These are phyloP conservation scores for Suillus cothurnatus DNA, from an alignment of 768 basidiomycete species.

Conservation along the genomic window DNA sequence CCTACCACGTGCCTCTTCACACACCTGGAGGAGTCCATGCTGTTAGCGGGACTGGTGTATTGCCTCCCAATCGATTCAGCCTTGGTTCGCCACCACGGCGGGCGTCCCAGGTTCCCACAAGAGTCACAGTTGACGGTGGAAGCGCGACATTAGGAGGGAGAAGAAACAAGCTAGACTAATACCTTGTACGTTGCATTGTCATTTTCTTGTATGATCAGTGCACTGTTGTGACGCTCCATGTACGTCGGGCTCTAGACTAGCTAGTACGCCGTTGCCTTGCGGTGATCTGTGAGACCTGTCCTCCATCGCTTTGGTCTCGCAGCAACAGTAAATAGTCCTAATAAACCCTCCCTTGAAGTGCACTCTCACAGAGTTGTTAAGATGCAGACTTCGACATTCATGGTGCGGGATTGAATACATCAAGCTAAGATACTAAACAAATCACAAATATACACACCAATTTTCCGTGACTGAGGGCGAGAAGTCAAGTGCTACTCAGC, in stretches of 20 bases:
- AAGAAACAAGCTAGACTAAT: conserved; percentile 8
- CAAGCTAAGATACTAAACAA: not conserved
- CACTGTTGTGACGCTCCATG: not conserved
- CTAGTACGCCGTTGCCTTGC: not conserved
- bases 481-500: conserved; percentile 2
- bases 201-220: not conserved
- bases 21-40: conserved; percentile 29
- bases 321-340: too few species aligned
- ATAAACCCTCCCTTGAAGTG: not conserved
- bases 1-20: conserved; percentile 22
- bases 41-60: conserved; percentile 20
- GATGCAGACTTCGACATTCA: not conserved
- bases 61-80: conserved; percentile 37
- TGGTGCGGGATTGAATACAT: not conserved
- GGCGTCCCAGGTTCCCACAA: conserved; percentile 18
- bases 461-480: not conserved
- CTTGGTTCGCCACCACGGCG: conserved; percentile 46
- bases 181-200: not conserved
- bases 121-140: conserved; percentile 13
- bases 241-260: not conserved
- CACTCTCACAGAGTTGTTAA: not conserved
- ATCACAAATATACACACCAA: not conserved
- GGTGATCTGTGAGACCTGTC: not conserved
- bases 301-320: not conserved
- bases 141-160: conserved; percentile 23